Conservation (phyloP, 345 rosid species). For the Euphorbia tirucalli region DNA sequence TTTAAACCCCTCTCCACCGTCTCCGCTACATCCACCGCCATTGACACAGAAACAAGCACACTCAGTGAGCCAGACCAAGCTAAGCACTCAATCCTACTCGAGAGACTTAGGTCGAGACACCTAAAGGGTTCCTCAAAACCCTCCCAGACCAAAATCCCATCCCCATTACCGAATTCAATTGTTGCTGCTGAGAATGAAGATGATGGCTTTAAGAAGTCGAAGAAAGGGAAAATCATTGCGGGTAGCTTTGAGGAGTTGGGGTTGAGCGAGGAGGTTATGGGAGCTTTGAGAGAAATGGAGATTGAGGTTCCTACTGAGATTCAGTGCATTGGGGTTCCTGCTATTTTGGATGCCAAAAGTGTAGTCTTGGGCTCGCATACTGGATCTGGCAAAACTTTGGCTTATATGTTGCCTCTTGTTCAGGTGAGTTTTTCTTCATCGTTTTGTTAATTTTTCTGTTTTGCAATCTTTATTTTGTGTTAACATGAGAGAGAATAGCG, state of each 20-base stretch:
- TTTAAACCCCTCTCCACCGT: slow-evolving; percentile 44
- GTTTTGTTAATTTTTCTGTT: not conserved
- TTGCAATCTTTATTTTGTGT: not conserved
- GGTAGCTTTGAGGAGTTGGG: slow-evolving; percentile 78
- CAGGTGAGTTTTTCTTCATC: slow-evolving; percentile 47
- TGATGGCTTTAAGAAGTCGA: slow-evolving; percentile 23
- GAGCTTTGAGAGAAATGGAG: slow-evolving; percentile 69
- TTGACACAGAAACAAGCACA: slow-evolving; percentile 4
- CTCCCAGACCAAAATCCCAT: slow-evolving; percentile 29
- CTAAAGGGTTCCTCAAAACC: slow-evolving; percentile 51
- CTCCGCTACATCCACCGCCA: slow-evolving; percentile 16
- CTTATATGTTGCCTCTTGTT: slow-evolving; percentile 86
- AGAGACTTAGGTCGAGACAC: slow-evolving; percentile 71
- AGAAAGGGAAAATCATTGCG: slow-evolving; percentile 42
- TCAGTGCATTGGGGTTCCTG: slow-evolving; percentile 84
- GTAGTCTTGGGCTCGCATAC: slow-evolving; percentile 94
- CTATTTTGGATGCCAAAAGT: slow-evolving; percentile 71
- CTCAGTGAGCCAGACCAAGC: slow-evolving; percentile 42
- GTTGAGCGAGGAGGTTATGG: slow-evolving; percentile 74
- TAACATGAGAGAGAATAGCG: no score
- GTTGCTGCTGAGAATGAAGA: slow-evolving; percentile 27
- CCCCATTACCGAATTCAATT: not conserved
- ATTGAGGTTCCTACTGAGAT: slow-evolving; percentile 92
- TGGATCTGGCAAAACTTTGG: slow-evolving; percentile 93
- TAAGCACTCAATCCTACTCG: slow-evolving; percentile 73